Conservation (phyloP, 2,329 filamentous ascomycete species). For the Aspergillus tamarii region DNA sequence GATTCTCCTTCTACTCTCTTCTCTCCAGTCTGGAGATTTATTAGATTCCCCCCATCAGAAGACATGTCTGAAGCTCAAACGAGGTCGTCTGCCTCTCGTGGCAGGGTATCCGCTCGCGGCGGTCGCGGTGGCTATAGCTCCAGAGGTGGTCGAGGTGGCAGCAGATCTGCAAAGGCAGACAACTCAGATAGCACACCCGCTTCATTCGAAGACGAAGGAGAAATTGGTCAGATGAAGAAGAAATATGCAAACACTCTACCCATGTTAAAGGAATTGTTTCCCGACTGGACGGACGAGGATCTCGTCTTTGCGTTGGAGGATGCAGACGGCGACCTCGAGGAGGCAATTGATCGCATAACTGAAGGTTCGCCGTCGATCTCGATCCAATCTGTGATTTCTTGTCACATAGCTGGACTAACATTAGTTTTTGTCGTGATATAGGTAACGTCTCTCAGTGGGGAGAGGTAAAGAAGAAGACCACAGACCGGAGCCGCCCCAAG, state of each 20-base stretch:
- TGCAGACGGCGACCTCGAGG: conserved; percentile 53
- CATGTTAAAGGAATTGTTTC: conserved; percentile 89
- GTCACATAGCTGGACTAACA: conserved; percentile 1
- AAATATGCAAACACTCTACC: conserved; percentile 78
- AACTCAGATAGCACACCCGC: conserved; percentile 60
- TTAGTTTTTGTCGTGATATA: conserved; percentile 25
- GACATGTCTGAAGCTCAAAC: conserved; percentile 93
- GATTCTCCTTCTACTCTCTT: conserved; percentile 32
- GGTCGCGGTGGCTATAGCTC: conserved; percentile 75
- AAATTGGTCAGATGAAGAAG: conserved; percentile 90
- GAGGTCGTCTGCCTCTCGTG: conserved; percentile 79
- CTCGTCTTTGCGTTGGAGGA: conserved; percentile 92
- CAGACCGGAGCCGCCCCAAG: conserved; percentile 51
- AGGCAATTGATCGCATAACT: conserved; percentile 55
- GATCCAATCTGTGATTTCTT: conserved; percentile 2
- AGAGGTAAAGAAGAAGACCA: conserved; percentile 56
- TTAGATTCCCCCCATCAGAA: conserved; percentile 39
- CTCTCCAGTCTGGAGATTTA: conserved; percentile 28
- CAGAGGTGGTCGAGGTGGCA: conserved; percentile 71
- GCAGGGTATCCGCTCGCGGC: conserved; percentile 87
- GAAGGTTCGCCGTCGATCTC: conserved; percentile 42
- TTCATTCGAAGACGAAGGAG: conserved; percentile 78
- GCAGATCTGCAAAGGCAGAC: conserved; percentile 73
- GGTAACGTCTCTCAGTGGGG: conserved; percentile 57
- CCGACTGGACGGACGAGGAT: conserved; percentile 93